A percentile compares a stretch with the other conserved stretches of the same genome.
Evolutionary conservation across 768 basidiomycete species (phyloP).

Genomic region (Epithele typhae): DNA sequence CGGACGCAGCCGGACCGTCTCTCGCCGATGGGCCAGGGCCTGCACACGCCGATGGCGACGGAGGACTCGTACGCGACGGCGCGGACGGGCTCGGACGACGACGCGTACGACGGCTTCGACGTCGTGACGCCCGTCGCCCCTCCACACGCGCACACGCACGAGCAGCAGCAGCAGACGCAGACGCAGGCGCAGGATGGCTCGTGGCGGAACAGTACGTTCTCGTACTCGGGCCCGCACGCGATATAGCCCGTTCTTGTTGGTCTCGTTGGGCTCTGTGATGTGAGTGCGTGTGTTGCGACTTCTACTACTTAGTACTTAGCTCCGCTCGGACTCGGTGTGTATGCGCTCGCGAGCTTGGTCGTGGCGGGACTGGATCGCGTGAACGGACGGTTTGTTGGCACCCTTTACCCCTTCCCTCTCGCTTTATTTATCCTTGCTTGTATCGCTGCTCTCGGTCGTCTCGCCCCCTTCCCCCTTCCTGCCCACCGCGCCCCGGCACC

Average conservation of each 20-base stretch:
- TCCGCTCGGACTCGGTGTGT: background rate
- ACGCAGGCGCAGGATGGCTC: conserved; percentile 5
- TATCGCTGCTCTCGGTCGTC: conserved; percentile 11
- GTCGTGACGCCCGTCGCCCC: background rate
- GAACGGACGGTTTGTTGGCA: background rate
- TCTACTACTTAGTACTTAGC: conserved; percentile 1
- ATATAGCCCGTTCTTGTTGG: conserved; percentile 3
- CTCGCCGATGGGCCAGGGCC: background rate
- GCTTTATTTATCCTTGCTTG: conserved; percentile 18
- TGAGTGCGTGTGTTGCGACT: conserved; percentile 8
- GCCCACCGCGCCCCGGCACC: too few species aligned
- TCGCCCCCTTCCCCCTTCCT: too few species aligned
- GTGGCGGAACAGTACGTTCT: conserved; percentile 15
- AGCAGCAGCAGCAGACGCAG: conserved; percentile 1
- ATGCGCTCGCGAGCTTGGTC: background rate
- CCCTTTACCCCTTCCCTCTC: conserved; percentile 4
- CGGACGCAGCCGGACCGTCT: too few species aligned
- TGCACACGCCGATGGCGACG: conserved; percentile 14
- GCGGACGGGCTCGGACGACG: conserved; percentile 4
- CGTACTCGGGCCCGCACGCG: conserved; percentile 15
- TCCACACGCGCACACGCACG: too few species aligned
- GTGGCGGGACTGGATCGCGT: background rate
- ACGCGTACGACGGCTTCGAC: background rate
- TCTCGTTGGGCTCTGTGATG: conserved; percentile 11
- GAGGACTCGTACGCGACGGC: conserved; percentile 15